Conservation (phyloP, 2,329 filamentous ascomycete genomes). For the Microsporum canis region DNA sequence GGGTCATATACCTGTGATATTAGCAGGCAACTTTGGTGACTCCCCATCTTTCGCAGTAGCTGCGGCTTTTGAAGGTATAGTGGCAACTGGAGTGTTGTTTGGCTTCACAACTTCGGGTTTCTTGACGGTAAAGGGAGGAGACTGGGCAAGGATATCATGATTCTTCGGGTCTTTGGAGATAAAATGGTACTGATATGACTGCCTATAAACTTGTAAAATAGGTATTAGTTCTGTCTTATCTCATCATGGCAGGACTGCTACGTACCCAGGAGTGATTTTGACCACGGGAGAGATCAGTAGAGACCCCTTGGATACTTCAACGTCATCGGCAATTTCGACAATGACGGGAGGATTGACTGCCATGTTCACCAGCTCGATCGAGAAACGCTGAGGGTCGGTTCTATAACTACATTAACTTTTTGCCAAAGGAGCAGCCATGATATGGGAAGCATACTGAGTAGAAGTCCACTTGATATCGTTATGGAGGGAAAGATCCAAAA, state of each 20-base stretch:
- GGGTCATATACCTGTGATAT: not conserved
- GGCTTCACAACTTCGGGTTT: not conserved
- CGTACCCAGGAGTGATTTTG: conserved; percentile 5
- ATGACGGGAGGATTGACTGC: conserved; percentile 25
- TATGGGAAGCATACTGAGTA: conserved; percentile 22
- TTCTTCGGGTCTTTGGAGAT: conserved; percentile 24
- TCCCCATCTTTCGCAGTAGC: not conserved
- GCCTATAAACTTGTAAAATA: conserved; percentile 14
- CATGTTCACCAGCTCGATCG: conserved; percentile 35
- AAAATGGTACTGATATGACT: conserved; percentile 35
- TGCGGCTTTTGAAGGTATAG: not conserved
- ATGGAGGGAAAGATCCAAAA: conserved; percentile 28
- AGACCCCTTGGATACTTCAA: conserved; percentile 25
- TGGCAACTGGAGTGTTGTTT: not conserved
- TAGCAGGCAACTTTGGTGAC: not conserved
- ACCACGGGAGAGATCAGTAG: conserved; percentile 4
- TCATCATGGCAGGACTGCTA: not conserved
- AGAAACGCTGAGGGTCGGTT: conserved; percentile 32
- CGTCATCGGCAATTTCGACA: conserved; percentile 24
- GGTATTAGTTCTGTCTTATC: not conserved
- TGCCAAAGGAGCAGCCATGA: not conserved
- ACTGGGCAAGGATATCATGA: conserved; percentile 35
- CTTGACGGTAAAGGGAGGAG: conserved; percentile 24
- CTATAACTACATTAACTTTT: conserved; percentile 16
- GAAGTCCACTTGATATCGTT: conserved; percentile 31